phyloP scores from a whole-genome alignment of 2,329 filamentous ascomycete species.

The Phialophora macrospora region DNA sequence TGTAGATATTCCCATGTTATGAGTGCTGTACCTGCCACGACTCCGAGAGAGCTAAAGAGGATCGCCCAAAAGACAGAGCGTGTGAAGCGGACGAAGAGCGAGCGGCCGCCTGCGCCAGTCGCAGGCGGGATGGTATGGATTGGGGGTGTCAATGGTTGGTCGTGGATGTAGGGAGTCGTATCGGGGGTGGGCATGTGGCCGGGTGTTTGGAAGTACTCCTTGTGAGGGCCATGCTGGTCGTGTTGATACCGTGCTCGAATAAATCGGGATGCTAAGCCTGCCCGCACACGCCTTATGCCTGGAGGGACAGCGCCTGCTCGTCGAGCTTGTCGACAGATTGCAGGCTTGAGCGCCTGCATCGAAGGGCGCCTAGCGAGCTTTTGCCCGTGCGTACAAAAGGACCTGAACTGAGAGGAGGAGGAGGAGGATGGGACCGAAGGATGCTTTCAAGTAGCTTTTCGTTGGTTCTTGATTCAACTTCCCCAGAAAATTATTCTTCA shows the following conservation, averaged over 20 bases:
- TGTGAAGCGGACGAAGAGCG: slow-evolving; percentile 27
- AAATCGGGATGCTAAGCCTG: background rate
- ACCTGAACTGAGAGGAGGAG: background rate
- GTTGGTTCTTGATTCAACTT: too few relatives aligned
- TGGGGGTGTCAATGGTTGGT: slow-evolving; percentile 6
- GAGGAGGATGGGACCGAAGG: background rate
- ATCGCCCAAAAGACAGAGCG: slow-evolving; percentile 30
- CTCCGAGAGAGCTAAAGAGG: slow-evolving; percentile 32
- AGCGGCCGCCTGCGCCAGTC: slow-evolving; percentile 12
- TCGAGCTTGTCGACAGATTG: slow-evolving; percentile 26
- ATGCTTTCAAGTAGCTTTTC: background rate
- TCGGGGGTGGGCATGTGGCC: slow-evolving; percentile 37
- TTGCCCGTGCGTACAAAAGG: background rate
- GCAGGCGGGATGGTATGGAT: background rate
- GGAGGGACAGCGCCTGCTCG: slow-evolving; percentile 3
- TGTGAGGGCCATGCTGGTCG: slow-evolving; percentile 37
- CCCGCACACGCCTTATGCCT: background rate
- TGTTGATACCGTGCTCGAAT: slow-evolving; percentile 27
- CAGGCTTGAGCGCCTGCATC: slow-evolving; percentile 34
- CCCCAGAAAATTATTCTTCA: too few relatives aligned
- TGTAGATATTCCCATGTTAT: slow-evolving; percentile 40
- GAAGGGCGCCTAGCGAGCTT: background rate
- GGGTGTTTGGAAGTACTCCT: slow-evolving; percentile 41
- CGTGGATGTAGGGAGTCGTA: slow-evolving; percentile 26
- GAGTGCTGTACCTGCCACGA: slow-evolving; percentile 33